Percentiles rank a stretch among this genome's conserved stretches.
Conservation (phyloP, 75 land plant species). For the Gnetum montanum region DNA sequence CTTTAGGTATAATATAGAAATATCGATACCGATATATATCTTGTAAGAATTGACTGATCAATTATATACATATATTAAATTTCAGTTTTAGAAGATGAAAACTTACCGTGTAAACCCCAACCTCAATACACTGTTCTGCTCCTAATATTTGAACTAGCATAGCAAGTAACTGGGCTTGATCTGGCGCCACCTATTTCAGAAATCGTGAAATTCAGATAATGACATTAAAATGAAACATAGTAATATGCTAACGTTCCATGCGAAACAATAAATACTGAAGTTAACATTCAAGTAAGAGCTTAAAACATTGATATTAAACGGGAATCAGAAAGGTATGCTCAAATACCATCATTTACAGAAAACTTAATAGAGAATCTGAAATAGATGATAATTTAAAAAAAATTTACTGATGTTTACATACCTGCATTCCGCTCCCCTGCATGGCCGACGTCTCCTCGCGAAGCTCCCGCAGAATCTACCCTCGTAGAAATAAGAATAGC, state of each 20-base stretch:
- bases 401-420: too few relatives aligned
- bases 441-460: constrained; percentile 72
- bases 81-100: too few relatives aligned
- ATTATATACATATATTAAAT: too few relatives aligned
- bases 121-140: constrained; percentile 81
- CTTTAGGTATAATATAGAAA: too few relatives aligned
- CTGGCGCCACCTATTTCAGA: constrained; percentile 71
- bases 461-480: constrained; percentile 63
- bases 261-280: neutral
- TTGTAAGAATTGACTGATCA: too few relatives aligned
- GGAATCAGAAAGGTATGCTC: neutral
- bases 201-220: neutral
- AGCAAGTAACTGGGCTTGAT: constrained; percentile 88
- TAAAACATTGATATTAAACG: neutral
- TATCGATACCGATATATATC: too few relatives aligned
- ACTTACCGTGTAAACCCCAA: constrained; percentile 83
- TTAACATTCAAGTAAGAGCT: neutral
- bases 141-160: constrained; percentile 89
- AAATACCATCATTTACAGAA: too few relatives aligned
- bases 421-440: constrained; percentile 92
- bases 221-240: neutral
- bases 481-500: neutral
- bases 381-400: too few relatives aligned
- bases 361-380: too few relatives aligned
- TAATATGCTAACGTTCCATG: neutral